A percentile compares a stretch with the other conserved stretches of the same genome.
These are phyloP conservation scores for Volvox africanus DNA, from an alignment of 139 green algal species.

Conservation along the genomic window DNA sequence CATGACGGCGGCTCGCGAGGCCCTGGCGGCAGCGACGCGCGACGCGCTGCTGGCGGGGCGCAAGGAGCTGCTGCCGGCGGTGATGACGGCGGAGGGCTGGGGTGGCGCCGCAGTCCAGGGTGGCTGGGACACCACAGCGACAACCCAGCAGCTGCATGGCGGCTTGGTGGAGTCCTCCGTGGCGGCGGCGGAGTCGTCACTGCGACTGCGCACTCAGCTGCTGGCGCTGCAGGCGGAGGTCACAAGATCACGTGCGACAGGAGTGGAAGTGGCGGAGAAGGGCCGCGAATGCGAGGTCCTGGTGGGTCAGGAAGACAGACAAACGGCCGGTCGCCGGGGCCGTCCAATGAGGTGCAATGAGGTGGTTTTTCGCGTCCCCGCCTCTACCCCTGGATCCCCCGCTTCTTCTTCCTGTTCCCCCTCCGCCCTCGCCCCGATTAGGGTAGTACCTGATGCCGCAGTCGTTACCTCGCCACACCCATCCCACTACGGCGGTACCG, in stretches of 20 bases:
- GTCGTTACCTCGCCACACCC: no score
- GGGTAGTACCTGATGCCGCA: no score
- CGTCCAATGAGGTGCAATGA: no score
- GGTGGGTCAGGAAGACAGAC: background rate
- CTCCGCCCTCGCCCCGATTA: no score
- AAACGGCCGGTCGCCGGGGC: no score
- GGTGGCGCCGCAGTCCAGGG: background rate
- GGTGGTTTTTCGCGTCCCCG: no score
- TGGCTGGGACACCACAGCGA: background rate
- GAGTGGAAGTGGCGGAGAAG: background rate
- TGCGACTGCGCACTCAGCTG: conserved; percentile 53
- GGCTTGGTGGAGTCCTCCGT: conserved; percentile 24
- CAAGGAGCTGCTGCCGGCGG: conserved; percentile 56
- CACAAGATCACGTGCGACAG: background rate
- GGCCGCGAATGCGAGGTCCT: background rate
- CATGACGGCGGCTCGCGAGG: conserved; percentile 36
- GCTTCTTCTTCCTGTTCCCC: no score
- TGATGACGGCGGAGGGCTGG: conserved; percentile 65
- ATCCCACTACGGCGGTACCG: no score
- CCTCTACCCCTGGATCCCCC: no score
- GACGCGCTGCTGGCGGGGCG: conserved; percentile 48
- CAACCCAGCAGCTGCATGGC: conserved; percentile 3
- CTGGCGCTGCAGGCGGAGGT: conserved; percentile 40
- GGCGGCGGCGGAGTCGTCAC: conserved; percentile 6
- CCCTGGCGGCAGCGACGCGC: conserved; percentile 36